A percentile compares a stretch with the other conserved stretches of the same genome.
Conservation (phyloP, 345 rosid species). For the Acer campestre region DNA sequence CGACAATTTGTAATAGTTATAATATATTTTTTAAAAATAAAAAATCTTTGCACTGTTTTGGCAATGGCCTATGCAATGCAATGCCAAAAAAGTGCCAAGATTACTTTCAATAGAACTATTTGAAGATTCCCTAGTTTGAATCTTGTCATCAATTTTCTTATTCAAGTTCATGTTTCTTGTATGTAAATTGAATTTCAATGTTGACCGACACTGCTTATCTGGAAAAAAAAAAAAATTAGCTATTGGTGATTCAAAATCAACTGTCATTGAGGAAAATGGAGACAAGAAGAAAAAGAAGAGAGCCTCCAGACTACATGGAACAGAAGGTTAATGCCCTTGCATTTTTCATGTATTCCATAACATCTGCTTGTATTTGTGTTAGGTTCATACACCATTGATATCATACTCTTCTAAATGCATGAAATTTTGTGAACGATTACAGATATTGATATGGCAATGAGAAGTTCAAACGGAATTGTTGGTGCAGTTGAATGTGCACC, state of each 20-base stretch:
- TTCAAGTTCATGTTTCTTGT: not conserved
- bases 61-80: too few relatives aligned
- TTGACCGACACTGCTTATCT: conserved; percentile 15
- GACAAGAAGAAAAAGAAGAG: conserved; percentile 31
- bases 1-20: too few relatives aligned
- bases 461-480: conserved; percentile 22
- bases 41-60: too few relatives aligned
- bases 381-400: not conserved
- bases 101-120: too few relatives aligned
- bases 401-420: conserved; percentile 11
- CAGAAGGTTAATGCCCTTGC: conserved; percentile 45
- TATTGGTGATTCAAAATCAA: conserved; percentile 55
- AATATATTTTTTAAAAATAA: too few relatives aligned
- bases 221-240: conserved; percentile 52
- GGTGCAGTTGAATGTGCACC: conserved; percentile 14
- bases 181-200: not conserved
- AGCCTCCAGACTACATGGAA: conserved; percentile 15
- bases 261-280: conserved; percentile 46
- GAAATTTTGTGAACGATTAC: conserved; percentile 28
- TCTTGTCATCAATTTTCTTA: not conserved
- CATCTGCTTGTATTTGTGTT: not conserved
- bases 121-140: too few relatives aligned
- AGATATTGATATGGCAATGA: conserved; percentile 38
- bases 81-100: too few relatives aligned
- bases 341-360: not conserved